phyloP scores from a whole-genome alignment of 495 filamentous ascomycete genomes.

The Penicillium lagena region DNA sequence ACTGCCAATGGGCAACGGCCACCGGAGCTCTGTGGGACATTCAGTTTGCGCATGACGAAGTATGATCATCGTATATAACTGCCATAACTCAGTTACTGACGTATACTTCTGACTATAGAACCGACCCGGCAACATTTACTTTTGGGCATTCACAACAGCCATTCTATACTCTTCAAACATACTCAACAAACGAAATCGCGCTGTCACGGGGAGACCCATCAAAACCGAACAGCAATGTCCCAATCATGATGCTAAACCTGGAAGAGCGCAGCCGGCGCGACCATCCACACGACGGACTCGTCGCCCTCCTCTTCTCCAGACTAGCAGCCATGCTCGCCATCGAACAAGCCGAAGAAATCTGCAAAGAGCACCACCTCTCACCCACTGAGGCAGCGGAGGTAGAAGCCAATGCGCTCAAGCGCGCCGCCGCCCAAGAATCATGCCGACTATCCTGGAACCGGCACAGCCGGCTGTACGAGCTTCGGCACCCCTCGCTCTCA shows the following conservation, averaged over 20 bases:
- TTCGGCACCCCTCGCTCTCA: constrained; percentile 63
- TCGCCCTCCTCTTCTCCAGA: constrained; percentile 67
- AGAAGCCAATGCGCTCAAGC: constrained; percentile 51
- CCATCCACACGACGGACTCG: constrained; percentile 58
- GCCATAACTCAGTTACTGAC: too few relatives aligned
- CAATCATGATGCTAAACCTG: constrained; percentile 53
- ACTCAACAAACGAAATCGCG: constrained; percentile 31
- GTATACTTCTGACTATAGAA: constrained; percentile 21
- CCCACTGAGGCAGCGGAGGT: constrained; percentile 37
- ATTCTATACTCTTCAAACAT: constrained; percentile 42
- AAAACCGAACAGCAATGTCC: constrained; percentile 28
- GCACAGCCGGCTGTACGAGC: constrained; percentile 55
- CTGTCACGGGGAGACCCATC: constrained; percentile 34
- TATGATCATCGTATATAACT: constrained; percentile 10
- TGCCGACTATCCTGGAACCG: constrained; percentile 66
- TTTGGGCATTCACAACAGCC: constrained; percentile 33
- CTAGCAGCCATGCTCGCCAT: constrained; percentile 65
- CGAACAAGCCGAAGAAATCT: constrained; percentile 49
- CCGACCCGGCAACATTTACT: constrained; percentile 28
- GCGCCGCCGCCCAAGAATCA: constrained; percentile 64
- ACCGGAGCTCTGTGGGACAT: constrained; percentile 27
- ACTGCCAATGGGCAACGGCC: constrained; percentile 48
- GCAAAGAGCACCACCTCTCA: constrained; percentile 34
- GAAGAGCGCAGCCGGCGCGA: constrained; percentile 51
- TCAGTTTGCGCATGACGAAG: constrained; percentile 41